Conservation (phyloP, 192 early-diverging fungal genomes). For the Funneliformis mosseae region DNA sequence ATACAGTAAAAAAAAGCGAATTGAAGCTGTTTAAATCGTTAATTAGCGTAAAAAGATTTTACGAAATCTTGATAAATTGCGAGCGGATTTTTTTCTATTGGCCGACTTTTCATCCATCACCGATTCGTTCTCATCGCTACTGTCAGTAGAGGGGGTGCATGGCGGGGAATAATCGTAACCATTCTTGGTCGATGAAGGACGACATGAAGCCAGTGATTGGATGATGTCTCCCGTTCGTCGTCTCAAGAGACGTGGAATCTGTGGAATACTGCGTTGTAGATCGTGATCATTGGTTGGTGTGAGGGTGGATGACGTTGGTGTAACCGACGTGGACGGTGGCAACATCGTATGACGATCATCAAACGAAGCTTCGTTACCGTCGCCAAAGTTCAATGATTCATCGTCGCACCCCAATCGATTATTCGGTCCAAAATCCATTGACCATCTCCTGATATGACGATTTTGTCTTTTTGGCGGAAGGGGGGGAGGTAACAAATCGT, state of each 20-base stretch:
- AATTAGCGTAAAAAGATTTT: neutral
- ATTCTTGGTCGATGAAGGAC: slow-evolving; percentile 1
- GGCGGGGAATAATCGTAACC: slow-evolving; percentile 1
- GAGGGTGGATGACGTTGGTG: neutral
- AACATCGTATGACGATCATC: neutral
- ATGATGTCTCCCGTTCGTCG: slow-evolving; percentile 10
- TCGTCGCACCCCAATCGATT: neutral
- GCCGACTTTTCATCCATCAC: neutral
- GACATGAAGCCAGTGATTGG: slow-evolving; percentile 13
- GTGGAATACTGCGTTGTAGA: neutral
- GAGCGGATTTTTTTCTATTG: neutral
- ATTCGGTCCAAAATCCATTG: slow-evolving; percentile 18
- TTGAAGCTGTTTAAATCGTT: too few relatives aligned
- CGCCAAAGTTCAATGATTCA: neutral
- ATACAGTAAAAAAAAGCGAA: neutral
- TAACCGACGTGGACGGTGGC: neutral
- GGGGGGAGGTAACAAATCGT: neutral
- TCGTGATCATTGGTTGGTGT: neutral
- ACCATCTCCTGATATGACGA: slow-evolving; percentile 8
- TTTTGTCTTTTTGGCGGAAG: neutral
- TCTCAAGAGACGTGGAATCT: neutral
- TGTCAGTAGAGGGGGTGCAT: neutral
- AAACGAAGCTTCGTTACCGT: neutral
- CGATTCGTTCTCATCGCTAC: neutral
- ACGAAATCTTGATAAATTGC: neutral